These are phyloP conservation scores for Andalucia godoyi DNA, from an alignment of 78 protist species.

Conservation along the genomic window DNA sequence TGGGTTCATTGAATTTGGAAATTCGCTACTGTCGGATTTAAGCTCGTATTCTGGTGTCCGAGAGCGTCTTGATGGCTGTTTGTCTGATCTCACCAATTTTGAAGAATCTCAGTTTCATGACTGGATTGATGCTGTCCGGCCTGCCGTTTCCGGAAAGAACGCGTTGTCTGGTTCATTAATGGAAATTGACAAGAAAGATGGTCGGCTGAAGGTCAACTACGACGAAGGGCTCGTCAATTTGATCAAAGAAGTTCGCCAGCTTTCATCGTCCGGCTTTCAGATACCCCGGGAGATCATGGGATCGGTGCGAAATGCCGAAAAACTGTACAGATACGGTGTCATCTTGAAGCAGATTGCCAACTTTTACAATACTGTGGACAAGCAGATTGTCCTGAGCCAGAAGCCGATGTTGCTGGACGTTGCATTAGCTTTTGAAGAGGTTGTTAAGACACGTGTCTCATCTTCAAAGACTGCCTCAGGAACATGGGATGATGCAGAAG, in stretches of 20 bases:
- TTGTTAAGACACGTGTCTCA: constrained; percentile 2
- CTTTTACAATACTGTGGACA: constrained; percentile 53
- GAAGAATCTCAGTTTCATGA: no score
- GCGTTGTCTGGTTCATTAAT: no score
- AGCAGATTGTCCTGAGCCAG: constrained; percentile 45
- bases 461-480: background rate
- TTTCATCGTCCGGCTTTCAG: constrained; percentile 34
- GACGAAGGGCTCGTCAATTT: constrained; percentile 45
- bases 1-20: no score
- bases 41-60: no score
- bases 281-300: constrained; percentile 13
- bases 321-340: constrained; percentile 32
- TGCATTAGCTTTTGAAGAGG: constrained; percentile 28
- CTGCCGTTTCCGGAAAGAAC: no score
- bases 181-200: constrained; percentile 14
- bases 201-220: constrained; percentile 46
- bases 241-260: constrained; percentile 58
- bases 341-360: constrained; percentile 61
- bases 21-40: no score
- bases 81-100: no score
- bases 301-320: constrained; percentile 14
- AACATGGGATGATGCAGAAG: constrained; percentile 32
- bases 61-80: no score
- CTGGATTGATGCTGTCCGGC: no score
- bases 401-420: constrained; percentile 32